Base-by-base conservation (phyloP, 768 basidiomycete genomes). In the Podaxis mareebaensis region DNA sequence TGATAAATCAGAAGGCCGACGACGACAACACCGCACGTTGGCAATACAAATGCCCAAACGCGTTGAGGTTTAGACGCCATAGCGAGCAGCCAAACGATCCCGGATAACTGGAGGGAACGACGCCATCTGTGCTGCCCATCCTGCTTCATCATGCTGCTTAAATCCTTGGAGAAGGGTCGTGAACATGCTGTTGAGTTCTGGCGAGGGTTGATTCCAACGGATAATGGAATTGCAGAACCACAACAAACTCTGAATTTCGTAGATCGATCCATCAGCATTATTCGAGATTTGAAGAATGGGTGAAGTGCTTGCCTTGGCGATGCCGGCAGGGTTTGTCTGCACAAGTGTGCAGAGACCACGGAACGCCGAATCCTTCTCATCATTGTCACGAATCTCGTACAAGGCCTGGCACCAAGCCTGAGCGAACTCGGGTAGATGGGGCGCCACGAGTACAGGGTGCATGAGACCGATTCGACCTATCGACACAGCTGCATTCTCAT, bases 211-310 rank as follows among this genome's bases (percentile, higher is more conserved):
- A 61, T 89, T 92, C 97, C 97, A 99, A 65, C 95, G 85, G 58
- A 96, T 92, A 65, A 98, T 92, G 17, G 97, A 94, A 73, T 99
- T 98, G 76, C 96, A 96, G 87, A 99, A 99, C 91, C 92, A 99
- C 59, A 96, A 76, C 66, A 99, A 80, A 69, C 92, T 92, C 96
- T 99, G 74, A 12, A 60, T 30, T 55, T 2, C 20, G 22, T 30
- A 26, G 53, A 28, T 60, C 33, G 53, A 28, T 60, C 33, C 33
- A 52, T 60, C 39, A 60, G 13, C 49, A 42, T 30, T 40, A 28
- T 58, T 10, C 46, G 28, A 22, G 26, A 24, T 20, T 44, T 28
- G 36, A 22, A 17, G 39, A 40, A 10, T 20, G 42, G 10, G 44
- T 22, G 5, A 48, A n/a, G 17, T 5, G 76, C 88, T 65, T 61